Conservation (phyloP, 371 early-diverging fungal species). For the Quaeritorhiza haematococci region DNA sequence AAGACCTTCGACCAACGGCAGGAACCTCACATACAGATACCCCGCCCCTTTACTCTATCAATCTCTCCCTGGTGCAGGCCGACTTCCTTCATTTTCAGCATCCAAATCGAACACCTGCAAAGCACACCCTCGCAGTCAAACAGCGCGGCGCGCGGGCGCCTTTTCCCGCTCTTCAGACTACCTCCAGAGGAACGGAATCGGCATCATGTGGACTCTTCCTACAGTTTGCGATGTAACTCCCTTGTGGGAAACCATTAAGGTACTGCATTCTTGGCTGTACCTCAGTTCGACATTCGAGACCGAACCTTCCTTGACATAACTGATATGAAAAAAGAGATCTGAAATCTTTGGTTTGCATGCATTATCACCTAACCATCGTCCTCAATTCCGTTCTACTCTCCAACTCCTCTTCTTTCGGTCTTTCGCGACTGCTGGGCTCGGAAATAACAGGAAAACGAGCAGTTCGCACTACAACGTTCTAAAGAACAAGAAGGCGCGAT, state of each 20-base stretch:
- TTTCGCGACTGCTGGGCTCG: not conserved
- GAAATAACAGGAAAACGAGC: conserved; percentile 26
- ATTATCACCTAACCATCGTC: not conserved
- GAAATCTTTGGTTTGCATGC: conserved; percentile 8
- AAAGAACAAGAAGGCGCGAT: conserved; percentile 29
- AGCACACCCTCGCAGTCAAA: no score
- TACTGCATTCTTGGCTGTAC: not conserved
- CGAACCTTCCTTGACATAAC: not conserved
- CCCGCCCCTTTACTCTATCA: no score
- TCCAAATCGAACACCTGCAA: no score
- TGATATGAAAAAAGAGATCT: no score
- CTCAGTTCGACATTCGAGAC: not conserved
- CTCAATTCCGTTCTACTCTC: not conserved
- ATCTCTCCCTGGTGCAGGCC: no score
- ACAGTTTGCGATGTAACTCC: conserved; percentile 17
- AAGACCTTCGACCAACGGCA: no score
- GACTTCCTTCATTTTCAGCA: no score
- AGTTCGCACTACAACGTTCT: conserved; percentile 38
- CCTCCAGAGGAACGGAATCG: no score
- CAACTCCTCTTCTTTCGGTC: not conserved
- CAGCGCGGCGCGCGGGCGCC: no score
- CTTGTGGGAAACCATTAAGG: conserved; percentile 37
- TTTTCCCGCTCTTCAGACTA: no score
- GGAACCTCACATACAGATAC: no score
- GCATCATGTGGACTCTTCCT: conserved; percentile 27